Conservation (phyloP, 2,329 filamentous ascomycete genomes). For the Orbilia brochopaga region DNA sequence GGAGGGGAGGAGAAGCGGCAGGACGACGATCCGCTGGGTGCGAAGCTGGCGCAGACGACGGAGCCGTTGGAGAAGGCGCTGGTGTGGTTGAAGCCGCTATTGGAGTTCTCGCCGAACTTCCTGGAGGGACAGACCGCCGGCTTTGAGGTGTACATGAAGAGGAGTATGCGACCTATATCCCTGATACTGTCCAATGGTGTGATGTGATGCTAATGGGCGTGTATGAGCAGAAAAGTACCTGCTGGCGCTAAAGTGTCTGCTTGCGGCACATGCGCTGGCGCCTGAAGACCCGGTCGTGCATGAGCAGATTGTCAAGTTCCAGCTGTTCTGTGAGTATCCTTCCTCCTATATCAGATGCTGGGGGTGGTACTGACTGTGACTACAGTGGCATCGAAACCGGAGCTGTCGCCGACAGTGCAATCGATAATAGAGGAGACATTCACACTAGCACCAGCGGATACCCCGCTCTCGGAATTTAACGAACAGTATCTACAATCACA, state of each 20-base stretch:
- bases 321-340: constrained; percentile 55
- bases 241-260: constrained; percentile 83
- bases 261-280: constrained; percentile 73
- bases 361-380: background rate
- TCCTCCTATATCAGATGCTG: background rate
- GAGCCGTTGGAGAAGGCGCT: constrained; percentile 84
- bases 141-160: constrained; percentile 86
- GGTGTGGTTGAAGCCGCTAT: constrained; percentile 80
- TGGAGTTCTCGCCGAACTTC: constrained; percentile 81
- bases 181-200: constrained; percentile 33
- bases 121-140: constrained; percentile 82
- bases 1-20: constrained; percentile 77
- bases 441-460: constrained; percentile 70
- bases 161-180: constrained; percentile 75
- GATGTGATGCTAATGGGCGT: constrained; percentile 54
- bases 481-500: constrained; percentile 57
- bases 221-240: constrained; percentile 74
- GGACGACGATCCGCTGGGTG: constrained; percentile 84
- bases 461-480: constrained; percentile 69
- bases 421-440: constrained; percentile 62
- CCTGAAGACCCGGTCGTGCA: constrained; percentile 74
- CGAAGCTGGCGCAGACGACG: constrained; percentile 77
- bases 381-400: constrained; percentile 53
- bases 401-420: constrained; percentile 38
- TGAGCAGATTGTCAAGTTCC: constrained; percentile 74